A percentile compares a stretch with the other conserved stretches of the same genome.
phyloP scores from a whole-genome alignment of 192 early-diverging fungal genomes.

The Hyaloraphidium curvatum region DNA sequence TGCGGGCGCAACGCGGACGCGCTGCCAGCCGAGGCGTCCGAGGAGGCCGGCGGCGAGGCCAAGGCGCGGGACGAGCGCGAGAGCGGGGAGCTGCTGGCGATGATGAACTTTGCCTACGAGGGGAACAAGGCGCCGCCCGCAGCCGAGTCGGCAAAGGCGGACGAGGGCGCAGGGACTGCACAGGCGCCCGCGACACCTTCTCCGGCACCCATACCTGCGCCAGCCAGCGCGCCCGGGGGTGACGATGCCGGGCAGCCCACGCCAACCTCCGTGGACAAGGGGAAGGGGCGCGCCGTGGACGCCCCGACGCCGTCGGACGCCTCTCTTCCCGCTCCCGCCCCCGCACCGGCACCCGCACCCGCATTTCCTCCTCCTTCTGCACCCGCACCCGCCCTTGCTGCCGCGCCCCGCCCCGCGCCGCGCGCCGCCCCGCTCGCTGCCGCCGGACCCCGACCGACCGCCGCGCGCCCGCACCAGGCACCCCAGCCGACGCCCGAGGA shows the following conservation, averaged over 20 bases:
- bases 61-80: background rate
- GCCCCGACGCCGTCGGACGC: background rate
- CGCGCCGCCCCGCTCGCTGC: background rate
- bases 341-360: background rate
- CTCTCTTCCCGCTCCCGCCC: background rate
- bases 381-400: background rate
- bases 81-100: conserved; percentile 1
- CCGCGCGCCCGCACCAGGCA: background rate
- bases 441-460: background rate
- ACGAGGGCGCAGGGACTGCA: background rate
- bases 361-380: background rate
- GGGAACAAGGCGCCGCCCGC: background rate
- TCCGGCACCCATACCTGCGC: background rate
- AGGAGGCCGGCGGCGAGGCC: background rate
- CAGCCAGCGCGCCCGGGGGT: no score
- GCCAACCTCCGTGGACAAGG: background rate
- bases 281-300: background rate
- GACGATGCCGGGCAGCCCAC: no score
- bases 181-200: background rate
- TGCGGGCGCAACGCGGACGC: background rate
- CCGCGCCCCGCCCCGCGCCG: background rate
- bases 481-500: no score
- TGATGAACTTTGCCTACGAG: conserved; percentile 1
- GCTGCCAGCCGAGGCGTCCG: background rate
- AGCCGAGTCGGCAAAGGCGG: background rate